These are phyloP conservation scores for Nidularia pulvinata DNA, from an alignment of 768 basidiomycete genomes.

Conservation along the genomic window DNA sequence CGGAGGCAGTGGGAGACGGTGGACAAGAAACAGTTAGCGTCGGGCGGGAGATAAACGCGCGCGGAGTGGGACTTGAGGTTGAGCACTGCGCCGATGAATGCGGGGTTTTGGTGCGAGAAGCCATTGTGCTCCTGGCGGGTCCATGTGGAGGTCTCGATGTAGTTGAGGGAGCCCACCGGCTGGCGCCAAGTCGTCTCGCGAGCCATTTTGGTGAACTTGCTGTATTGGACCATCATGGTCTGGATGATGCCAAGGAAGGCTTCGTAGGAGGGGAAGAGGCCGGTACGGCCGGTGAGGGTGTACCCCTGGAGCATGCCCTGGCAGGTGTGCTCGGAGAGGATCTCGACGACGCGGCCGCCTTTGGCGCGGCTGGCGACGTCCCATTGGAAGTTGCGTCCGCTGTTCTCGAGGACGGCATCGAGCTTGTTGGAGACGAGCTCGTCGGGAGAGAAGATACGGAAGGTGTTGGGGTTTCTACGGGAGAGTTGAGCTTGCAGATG, in stretches of 20 bases:
- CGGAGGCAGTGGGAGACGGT: slow-evolving; percentile 84
- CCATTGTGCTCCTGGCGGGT: slow-evolving; percentile 88
- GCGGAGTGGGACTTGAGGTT: slow-evolving; percentile 70
- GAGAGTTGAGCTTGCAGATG: background rate
- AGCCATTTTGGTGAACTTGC: slow-evolving; percentile 88
- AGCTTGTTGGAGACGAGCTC: slow-evolving; percentile 89
- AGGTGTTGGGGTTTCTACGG: slow-evolving; percentile 66
- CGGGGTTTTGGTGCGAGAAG: slow-evolving; percentile 86
- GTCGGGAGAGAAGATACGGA: slow-evolving; percentile 92
- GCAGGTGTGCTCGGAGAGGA: slow-evolving; percentile 86
- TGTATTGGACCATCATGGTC: slow-evolving; percentile 90
- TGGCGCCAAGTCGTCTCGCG: slow-evolving; percentile 74
- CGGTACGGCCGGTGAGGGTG: slow-evolving; percentile 85
- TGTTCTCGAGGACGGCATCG: slow-evolving; percentile 72
- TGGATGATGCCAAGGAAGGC: slow-evolving; percentile 89
- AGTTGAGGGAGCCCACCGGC: slow-evolving; percentile 73
- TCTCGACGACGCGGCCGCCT: slow-evolving; percentile 86
- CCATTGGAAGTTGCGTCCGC: slow-evolving; percentile 84
- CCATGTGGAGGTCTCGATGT: slow-evolving; percentile 89
- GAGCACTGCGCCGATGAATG: slow-evolving; percentile 87
- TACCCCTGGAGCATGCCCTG: slow-evolving; percentile 94
- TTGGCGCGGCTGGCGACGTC: slow-evolving; percentile 64
- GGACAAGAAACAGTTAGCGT: slow-evolving; percentile 84
- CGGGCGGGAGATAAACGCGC: slow-evolving; percentile 87
- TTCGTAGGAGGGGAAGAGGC: slow-evolving; percentile 89